Evolutionary conservation across 352 stramenopile genomes (phyloP).

Genomic region (Saprolegnia parasitica): DNA sequence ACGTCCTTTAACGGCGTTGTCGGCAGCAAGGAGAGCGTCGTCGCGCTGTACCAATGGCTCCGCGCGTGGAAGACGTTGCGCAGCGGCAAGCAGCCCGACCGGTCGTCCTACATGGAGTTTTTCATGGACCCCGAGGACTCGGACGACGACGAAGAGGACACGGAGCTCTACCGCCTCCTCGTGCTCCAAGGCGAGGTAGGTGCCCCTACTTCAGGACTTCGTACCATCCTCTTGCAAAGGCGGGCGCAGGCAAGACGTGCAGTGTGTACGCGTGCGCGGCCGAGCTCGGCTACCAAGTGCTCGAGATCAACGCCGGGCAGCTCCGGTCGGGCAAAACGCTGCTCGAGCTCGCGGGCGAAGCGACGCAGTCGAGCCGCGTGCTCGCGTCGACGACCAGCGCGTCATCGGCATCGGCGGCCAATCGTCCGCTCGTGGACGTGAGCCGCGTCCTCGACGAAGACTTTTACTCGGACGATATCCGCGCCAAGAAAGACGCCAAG

Average conservation of each 20-base stretch:
- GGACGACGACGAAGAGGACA: constrained; percentile 48
- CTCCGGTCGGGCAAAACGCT: constrained; percentile 63
- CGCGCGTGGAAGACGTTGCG: constrained; percentile 63
- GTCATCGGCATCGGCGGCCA: neutral
- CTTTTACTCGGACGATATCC: neutral
- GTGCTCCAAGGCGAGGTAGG: constrained; percentile 53
- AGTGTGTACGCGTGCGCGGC: constrained; percentile 72
- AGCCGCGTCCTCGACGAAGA: constrained; percentile 14
- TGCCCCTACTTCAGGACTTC: neutral
- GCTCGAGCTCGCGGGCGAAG: constrained; percentile 73
- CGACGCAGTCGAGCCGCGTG: constrained; percentile 75
- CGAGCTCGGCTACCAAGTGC: constrained; percentile 76
- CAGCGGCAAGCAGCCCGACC: constrained; percentile 39
- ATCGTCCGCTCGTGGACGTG: neutral
- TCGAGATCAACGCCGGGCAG: constrained; percentile 81
- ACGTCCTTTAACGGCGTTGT: constrained; percentile 54
- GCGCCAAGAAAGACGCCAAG: constrained; percentile 16
- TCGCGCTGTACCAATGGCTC: constrained; percentile 67
- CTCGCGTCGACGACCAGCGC: constrained; percentile 31
- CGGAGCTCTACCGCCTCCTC: constrained; percentile 62
- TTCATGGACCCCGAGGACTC: constrained; percentile 53
- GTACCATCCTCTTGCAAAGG: constrained; percentile 15
- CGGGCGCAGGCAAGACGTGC: constrained; percentile 69
- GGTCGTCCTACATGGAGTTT: constrained; percentile 58
- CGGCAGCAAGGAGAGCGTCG: constrained; percentile 57